Percentiles rank a stretch among this genome's conserved stretches.
Evolutionary conservation across 2,329 filamentous ascomycete genomes (phyloP).

Genomic region (Fusarium neocosmosporiellum): DNA sequence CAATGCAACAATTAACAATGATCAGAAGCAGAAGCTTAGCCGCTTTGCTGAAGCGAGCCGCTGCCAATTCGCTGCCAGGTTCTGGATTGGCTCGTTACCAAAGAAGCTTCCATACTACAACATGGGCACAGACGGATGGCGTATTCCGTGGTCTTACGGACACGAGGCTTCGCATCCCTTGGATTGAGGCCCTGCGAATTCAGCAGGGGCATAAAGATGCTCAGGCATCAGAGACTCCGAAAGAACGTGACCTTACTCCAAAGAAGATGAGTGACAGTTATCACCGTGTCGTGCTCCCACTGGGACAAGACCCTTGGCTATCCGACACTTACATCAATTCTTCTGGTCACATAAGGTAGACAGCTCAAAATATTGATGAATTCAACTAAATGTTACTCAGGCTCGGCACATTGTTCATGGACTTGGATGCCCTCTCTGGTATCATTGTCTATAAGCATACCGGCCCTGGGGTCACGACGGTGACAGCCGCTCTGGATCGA

Average conservation of each 20-base stretch:
- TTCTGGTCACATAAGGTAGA: slow-evolving; percentile 73
- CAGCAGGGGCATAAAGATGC: slow-evolving; percentile 34
- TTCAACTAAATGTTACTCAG: slow-evolving; percentile 4
- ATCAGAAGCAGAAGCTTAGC: slow-evolving; percentile 10
- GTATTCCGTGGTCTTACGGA: slow-evolving; percentile 45
- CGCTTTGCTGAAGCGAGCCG: slow-evolving; percentile 8
- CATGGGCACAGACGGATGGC: slow-evolving; percentile 39
- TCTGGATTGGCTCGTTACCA: background rate
- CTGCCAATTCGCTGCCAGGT: background rate
- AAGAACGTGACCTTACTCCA: slow-evolving; percentile 42
- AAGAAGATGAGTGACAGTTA: slow-evolving; percentile 49
- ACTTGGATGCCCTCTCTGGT: slow-evolving; percentile 81
- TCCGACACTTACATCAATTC: slow-evolving; percentile 83
- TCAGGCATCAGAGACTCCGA: slow-evolving; percentile 8
- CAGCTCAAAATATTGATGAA: background rate
- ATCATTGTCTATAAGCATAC: slow-evolving; percentile 79
- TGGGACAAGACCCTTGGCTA: slow-evolving; percentile 80
- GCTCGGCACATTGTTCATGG: slow-evolving; percentile 81
- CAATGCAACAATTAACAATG: slow-evolving; percentile 13
- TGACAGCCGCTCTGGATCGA: slow-evolving; percentile 62
- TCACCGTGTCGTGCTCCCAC: slow-evolving; percentile 61
- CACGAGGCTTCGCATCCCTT: slow-evolving; percentile 41
- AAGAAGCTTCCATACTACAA: slow-evolving; percentile 32
- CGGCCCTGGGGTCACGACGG: slow-evolving; percentile 64
- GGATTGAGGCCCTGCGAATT: slow-evolving; percentile 44